Evolutionary conservation across 2,329 filamentous ascomycete genomes (phyloP).

Genomic region (Hypocreales sp.): DNA sequence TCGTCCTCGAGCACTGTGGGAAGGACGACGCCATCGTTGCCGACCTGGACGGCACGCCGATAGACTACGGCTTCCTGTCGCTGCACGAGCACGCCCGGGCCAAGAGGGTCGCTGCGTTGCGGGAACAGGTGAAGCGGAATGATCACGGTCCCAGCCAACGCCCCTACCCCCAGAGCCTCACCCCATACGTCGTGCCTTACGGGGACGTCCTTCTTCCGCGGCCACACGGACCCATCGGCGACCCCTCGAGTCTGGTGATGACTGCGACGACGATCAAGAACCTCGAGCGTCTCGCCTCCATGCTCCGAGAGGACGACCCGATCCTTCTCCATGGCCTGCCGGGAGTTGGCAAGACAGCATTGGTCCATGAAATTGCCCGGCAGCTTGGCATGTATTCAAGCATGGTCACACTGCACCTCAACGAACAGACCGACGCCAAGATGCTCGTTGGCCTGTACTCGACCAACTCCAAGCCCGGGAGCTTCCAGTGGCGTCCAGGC

Average conservation of each 20-base stretch:
- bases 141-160: slow-evolving; percentile 3
- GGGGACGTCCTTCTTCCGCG: slow-evolving; percentile 53
- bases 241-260: slow-evolving; percentile 40
- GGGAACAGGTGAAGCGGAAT: slow-evolving; percentile 18
- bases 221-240: slow-evolving; percentile 30
- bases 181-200: slow-evolving; percentile 46
- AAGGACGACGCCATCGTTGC: slow-evolving; percentile 45
- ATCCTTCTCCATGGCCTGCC: slow-evolving; percentile 70
- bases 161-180: slow-evolving; percentile 28
- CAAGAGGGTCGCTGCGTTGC: slow-evolving; percentile 26
- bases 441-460: slow-evolving; percentile 90
- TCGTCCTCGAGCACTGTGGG: slow-evolving; percentile 52
- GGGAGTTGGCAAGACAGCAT: slow-evolving; percentile 79
- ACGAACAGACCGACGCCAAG: slow-evolving; percentile 97
- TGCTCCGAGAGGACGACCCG: slow-evolving; percentile 53
- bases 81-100: slow-evolving; percentile 41
- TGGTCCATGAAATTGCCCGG: slow-evolving; percentile 69
- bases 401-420: slow-evolving; percentile 90
- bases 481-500: slow-evolving; percentile 83
- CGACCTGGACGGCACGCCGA: slow-evolving; percentile 55
- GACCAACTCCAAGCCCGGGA: slow-evolving; percentile 72
- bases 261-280: slow-evolving; percentile 64
- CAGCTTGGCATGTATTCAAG: slow-evolving; percentile 62
- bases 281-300: slow-evolving; percentile 49
- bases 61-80: slow-evolving; percentile 65